Base-by-base conservation (phyloP, 257 asterid genomes). In the Penstemon davidsonii region DNA sequence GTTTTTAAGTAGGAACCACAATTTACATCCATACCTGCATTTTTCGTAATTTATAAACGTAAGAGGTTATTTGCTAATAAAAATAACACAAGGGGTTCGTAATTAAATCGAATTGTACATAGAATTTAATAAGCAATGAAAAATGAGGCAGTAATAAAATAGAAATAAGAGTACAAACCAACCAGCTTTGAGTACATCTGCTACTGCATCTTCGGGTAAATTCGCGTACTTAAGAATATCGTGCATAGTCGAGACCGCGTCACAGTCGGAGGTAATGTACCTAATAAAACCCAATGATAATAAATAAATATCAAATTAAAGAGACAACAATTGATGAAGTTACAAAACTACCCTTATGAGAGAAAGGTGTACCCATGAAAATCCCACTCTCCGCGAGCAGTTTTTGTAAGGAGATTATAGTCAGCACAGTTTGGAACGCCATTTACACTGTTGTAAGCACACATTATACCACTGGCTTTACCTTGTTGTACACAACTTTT, bases 381-480 rank as follows among this genome's bases (percentile, higher is more conserved):
- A 45, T 84, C 88, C 96, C 98, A 92, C 55, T 76, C 58, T 7
- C 66, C 69, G 43, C 98, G 98, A 44, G 96, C 95, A 41, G 86
- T 84, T 56, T 71, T 67, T 15, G 94, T 89, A 7, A 92, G 76
- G 74, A 92, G 96, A 66, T 85, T 67, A 69, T 75, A 62, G 81
- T 87, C 86, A 57, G 95, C 96, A 78, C 98, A 92, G 47, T 81
- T 87, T 47, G 98, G 98, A 7, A 92, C 73, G 0, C 96, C 97
- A 67, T 92, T 89, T 3, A 92, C 92, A 12, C 96, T 73, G 64
- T 92, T 92, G 75, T 89, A 92, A 63, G 98, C 95, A 73, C 98
- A 92, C 98, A 92, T 92, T 47, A 92, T 83, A 11, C 98, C 96
- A 74, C 96, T 92, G 2, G 98, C 98, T 67, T 64, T 73, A 43